Base-by-base conservation (phyloP, 2,329 filamentous ascomycete genomes). In the Colletotrichum coccodes region DNA sequence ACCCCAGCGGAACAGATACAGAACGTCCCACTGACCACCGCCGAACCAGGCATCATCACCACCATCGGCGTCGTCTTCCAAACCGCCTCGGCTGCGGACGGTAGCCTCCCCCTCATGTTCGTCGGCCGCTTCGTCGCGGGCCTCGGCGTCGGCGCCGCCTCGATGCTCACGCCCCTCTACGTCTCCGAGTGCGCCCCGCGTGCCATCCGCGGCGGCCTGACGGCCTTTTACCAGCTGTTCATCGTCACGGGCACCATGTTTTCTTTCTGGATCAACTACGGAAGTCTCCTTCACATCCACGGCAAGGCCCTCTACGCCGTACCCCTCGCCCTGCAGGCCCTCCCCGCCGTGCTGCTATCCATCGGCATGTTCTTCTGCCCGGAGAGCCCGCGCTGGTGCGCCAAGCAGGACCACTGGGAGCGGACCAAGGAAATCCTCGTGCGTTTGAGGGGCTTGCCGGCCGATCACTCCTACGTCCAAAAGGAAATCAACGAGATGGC, bases 371-470 rank as follows among this genome's bases (percentile, higher is more conserved):
- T 87, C 2, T 76, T 90, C 58, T 91, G 89, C 74, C 83, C 83
- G 12, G 85, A 87, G 71, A 82, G 89, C 7, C 90, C 91, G 16
- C 86, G 91, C 72, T 93, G 88, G 87, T 85, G 91, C 28, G 91
- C 90, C 28, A 88, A 89, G 72, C 85, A 89, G 73, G 90, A 92
- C 73, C 85, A 90, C 71, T 92, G 90, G 90, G 90, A 93, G 68
- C 82, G 87, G 46, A 88, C 91, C 1, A 86, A 84, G 3, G 69
- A 68, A 0, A 85, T 89, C 21, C 83, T 94, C 7, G 82, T 86
- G 23, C 81, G 78, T 42, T 82, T 93, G 46, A 75, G 80, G 66
- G 73, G 84, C 56, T 82, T 92, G 7, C 86, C 88, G 0, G 71
- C 80, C 14, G 79, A 83, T 9, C 87, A 89, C 59, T 81, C 83